Conservation (phyloP, 306 rosid species). For the Vachellia pachyceras region DNA sequence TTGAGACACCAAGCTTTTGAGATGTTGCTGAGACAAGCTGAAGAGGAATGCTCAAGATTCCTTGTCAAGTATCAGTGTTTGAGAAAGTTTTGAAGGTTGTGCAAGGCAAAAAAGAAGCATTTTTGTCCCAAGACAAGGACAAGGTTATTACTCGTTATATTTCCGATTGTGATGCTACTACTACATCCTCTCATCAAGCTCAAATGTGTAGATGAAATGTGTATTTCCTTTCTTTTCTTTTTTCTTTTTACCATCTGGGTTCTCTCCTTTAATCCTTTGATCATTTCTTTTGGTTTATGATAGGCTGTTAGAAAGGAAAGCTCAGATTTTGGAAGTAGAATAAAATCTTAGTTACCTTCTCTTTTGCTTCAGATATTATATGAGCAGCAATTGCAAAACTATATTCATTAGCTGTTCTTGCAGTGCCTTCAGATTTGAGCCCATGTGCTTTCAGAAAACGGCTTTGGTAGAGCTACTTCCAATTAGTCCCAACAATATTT, state of each 20-base stretch:
- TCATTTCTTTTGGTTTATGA: background rate
- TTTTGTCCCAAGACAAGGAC: background rate
- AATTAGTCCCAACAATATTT: no score
- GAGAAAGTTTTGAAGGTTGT: background rate
- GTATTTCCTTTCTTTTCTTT: background rate
- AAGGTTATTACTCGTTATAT: background rate
- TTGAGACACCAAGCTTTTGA: slow-evolving; percentile 4
- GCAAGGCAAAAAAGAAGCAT: slow-evolving; percentile 1
- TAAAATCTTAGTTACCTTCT: background rate
- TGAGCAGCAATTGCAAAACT: background rate
- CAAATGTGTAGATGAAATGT: slow-evolving; percentile 1
- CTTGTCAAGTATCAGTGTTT: background rate
- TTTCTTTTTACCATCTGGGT: background rate
- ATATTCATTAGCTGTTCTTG: background rate
- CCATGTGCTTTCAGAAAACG: no score
- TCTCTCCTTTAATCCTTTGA: background rate
- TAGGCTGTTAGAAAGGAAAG: background rate
- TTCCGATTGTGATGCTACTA: slow-evolving; percentile 6
- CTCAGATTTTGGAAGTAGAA: background rate
- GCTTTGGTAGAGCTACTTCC: no score
- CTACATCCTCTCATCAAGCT: background rate
- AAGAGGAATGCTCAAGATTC: slow-evolving; percentile 6
- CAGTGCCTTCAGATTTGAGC: background rate
- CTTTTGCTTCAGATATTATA: background rate
- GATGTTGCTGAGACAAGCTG: background rate